Conservation (phyloP, 1,284 basidiomycete species). For the Heterobasidion parviporum region DNA sequence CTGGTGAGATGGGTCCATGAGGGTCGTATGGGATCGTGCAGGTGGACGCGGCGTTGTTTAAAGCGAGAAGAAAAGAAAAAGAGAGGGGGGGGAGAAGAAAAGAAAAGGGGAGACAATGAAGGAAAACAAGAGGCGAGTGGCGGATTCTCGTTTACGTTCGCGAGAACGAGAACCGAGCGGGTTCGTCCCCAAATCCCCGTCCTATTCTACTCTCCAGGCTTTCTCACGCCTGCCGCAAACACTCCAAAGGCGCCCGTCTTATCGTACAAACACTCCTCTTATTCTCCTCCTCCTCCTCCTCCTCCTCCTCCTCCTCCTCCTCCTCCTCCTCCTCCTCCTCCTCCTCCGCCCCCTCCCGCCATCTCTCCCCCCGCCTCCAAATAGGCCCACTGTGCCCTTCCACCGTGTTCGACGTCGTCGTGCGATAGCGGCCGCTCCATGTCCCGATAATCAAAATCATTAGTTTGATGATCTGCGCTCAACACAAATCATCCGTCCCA, state of each 20-base stretch:
- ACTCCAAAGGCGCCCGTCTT: not conserved
- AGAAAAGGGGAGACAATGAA: conserved; percentile 2
- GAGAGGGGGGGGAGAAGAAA: conserved; percentile 1
- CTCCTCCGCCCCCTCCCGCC: not conserved
- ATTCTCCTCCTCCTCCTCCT: not conserved
- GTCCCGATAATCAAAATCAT: too few relatives aligned
- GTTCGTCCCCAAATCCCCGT: not conserved
- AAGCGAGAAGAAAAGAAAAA: conserved; percentile 1
- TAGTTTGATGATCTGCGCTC: too few relatives aligned
- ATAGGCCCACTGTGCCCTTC: too few relatives aligned
- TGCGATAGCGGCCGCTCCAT: too few relatives aligned
- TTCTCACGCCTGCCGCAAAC: conserved; percentile 2
- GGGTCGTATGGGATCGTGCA: not conserved
- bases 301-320: not conserved
- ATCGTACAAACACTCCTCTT: not conserved
- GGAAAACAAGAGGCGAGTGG: conserved; percentile 1
- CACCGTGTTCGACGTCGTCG: too few relatives aligned
- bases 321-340: not conserved
- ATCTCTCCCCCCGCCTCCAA: not conserved
- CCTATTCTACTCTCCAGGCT: conserved; percentile 2
- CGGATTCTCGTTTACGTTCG: conserved; percentile 2
- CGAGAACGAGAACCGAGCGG: not conserved
- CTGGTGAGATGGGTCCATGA: conserved; percentile 12
- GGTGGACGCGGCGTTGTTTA: conserved; percentile 1
- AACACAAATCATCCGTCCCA: too few relatives aligned